phyloP scores from a whole-genome alignment of 352 stramenopile genomes.

The Phytopythium kandeliae region DNA sequence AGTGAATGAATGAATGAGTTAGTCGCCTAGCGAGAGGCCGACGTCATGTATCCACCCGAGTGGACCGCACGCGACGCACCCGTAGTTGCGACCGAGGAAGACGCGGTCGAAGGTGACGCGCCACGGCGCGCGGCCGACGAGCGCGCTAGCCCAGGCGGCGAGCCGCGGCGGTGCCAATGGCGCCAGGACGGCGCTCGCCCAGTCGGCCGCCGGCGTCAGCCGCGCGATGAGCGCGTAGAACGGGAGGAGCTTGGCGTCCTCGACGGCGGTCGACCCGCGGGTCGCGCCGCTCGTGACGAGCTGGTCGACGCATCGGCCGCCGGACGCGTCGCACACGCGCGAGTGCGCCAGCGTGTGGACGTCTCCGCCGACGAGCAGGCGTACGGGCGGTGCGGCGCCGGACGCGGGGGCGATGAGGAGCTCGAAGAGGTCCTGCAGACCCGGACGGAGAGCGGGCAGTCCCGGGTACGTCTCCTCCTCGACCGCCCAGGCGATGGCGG shows the following conservation, averaged over 20 bases:
- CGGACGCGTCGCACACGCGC: constrained; percentile 24
- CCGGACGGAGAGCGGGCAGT: constrained; percentile 19
- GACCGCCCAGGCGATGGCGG: constrained; percentile 37
- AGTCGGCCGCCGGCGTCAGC: constrained; percentile 23
- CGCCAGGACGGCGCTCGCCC: constrained; percentile 13
- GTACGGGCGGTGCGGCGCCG: constrained; percentile 3
- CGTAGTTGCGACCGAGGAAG: constrained; percentile 64
- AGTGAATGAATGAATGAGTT: too few relatives aligned
- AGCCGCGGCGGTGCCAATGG: constrained; percentile 10
- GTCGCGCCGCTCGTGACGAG: constrained; percentile 65
- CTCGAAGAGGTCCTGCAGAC: constrained; percentile 28
- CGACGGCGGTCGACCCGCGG: constrained; percentile 48
- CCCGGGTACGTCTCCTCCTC: constrained; percentile 69
- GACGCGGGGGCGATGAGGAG: background rate
- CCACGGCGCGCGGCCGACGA: constrained; percentile 18
- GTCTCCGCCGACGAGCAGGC: constrained; percentile 55
- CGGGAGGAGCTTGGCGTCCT: constrained; percentile 42
- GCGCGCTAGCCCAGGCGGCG: background rate
- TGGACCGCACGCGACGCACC: constrained; percentile 17
- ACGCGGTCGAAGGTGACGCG: constrained; percentile 27
- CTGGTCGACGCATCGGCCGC: constrained; percentile 38
- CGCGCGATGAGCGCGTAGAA: constrained; percentile 50
- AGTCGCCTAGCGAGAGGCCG: background rate
- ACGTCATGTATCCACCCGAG: too few relatives aligned
- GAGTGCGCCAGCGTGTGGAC: constrained; percentile 54